Evolutionary conservation across 441 rosid genomes (phyloP).

Genomic region (Erysimum cheiri): DNA sequence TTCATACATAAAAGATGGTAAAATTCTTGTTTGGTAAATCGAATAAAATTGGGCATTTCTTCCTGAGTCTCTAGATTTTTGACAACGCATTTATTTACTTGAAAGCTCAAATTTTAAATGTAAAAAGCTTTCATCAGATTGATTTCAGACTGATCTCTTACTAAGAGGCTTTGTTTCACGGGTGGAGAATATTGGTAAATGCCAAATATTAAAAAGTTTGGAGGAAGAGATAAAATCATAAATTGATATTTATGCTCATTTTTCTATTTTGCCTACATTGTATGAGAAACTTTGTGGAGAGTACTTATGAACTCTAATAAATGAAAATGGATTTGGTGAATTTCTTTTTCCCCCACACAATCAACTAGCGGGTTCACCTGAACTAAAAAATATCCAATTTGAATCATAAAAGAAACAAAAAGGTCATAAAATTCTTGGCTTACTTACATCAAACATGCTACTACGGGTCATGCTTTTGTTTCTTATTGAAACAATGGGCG

Average conservation of each 20-base stretch:
- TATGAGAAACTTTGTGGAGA: background rate
- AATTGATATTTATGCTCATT: too few species aligned
- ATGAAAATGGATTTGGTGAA: background rate
- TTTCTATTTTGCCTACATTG: background rate
- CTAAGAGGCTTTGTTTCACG: constrained; percentile 37
- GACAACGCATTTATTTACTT: background rate
- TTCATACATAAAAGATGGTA: background rate
- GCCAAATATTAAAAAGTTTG: constrained; percentile 8
- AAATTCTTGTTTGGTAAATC: background rate
- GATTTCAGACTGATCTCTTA: too few species aligned
- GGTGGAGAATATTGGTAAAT: constrained; percentile 29
- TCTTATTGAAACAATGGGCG: background rate
- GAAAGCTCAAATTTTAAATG: constrained; percentile 1
- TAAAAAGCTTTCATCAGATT: background rate
- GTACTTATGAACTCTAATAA: background rate
- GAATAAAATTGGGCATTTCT: background rate
- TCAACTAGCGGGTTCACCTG: background rate
- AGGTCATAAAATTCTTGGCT: background rate
- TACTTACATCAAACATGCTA: background rate
- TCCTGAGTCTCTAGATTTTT: background rate
- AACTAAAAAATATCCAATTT: background rate
- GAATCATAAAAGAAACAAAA: background rate
- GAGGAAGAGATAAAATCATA: background rate
- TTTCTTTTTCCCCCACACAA: background rate
- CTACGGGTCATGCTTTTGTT: background rate